Evolutionary conservation across 169 alveolate genomes (phyloP).

Genomic region (Perkinsus marinus): DNA sequence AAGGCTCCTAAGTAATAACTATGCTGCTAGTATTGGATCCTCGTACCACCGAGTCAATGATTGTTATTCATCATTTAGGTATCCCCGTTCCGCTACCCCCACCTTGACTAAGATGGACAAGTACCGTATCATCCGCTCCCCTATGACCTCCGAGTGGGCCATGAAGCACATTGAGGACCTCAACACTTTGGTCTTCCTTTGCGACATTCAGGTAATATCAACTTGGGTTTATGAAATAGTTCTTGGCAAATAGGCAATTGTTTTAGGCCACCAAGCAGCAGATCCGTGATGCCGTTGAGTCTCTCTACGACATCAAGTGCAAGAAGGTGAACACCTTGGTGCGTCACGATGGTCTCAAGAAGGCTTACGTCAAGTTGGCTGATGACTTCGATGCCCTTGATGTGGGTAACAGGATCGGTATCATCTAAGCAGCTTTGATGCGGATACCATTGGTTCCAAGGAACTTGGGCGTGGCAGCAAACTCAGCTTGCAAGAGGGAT

Average conservation of each 20-base stretch:
- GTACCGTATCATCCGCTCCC: constrained; percentile 74
- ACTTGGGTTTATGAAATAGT: not conserved
- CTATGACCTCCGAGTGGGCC: constrained; percentile 93
- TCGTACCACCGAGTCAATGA: too few species aligned
- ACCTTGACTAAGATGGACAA: constrained; percentile 56
- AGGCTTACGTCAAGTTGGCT: constrained; percentile 90
- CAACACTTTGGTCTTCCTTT: constrained; percentile 78
- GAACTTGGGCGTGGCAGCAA: not conserved
- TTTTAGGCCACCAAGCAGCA: constrained; percentile 75
- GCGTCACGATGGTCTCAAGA: constrained; percentile 87
- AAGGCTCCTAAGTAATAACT: not conserved
- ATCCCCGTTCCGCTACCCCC: not conserved
- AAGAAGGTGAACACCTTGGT: constrained; percentile 86
- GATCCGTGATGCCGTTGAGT: constrained; percentile 82
- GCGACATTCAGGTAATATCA: not conserved
- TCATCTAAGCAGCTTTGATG: constrained; percentile 62
- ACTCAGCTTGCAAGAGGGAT: not conserved
- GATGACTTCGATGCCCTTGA: constrained; percentile 91
- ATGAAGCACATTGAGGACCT: constrained; percentile 94
- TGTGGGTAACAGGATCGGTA: constrained; percentile 95
- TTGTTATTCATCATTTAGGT: not conserved
- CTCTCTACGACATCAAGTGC: constrained; percentile 76
- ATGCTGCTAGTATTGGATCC: not conserved
- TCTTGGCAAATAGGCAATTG: not conserved
- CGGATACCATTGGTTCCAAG: constrained; percentile 2